Conservation (phyloP, 2,329 filamentous ascomycete species). For the Fusarium secorum region DNA sequence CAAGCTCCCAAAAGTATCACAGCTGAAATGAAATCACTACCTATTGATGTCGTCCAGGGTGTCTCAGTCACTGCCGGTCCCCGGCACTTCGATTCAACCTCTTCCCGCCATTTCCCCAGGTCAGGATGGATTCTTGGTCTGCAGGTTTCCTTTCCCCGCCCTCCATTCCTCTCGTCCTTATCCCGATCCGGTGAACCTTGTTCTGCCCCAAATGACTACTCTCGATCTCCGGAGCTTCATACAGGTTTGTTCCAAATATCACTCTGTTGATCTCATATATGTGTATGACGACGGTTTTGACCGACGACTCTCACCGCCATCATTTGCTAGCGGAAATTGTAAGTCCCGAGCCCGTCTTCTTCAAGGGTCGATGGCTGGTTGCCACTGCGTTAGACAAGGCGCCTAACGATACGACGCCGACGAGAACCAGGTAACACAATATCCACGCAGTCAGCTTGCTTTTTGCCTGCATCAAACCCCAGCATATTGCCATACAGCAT, state of each 20-base stretch:
- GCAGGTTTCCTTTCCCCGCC: not conserved
- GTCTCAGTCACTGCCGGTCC: slow-evolving; percentile 2
- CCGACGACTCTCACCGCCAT: slow-evolving; percentile 10
- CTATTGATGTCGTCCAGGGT: not conserved
- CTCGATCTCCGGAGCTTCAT: not conserved
- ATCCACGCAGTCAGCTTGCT: not conserved
- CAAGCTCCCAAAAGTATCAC: not conserved
- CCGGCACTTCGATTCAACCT: slow-evolving; percentile 2
- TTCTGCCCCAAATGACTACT: not conserved
- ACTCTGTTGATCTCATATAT: not conserved
- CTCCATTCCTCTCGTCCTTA: not conserved
- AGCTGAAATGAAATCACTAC: not conserved
- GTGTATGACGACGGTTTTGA: not conserved
- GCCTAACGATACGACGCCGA: not conserved
- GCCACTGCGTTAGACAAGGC: slow-evolving; percentile 15
- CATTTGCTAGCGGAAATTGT: not conserved
- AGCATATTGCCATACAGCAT: not conserved
- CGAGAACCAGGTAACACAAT: not conserved
- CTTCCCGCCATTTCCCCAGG: not conserved
- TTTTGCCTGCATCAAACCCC: not conserved
- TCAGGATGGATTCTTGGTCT: not conserved
- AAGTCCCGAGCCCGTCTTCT: not conserved
- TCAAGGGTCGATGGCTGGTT: slow-evolving; percentile 2
- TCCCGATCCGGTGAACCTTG: not conserved
- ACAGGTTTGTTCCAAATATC: not conserved